Percentiles rank a stretch among this genome's conserved stretches.
Conservation (phyloP, 441 rosid species). For the Gossypium lobatum region DNA sequence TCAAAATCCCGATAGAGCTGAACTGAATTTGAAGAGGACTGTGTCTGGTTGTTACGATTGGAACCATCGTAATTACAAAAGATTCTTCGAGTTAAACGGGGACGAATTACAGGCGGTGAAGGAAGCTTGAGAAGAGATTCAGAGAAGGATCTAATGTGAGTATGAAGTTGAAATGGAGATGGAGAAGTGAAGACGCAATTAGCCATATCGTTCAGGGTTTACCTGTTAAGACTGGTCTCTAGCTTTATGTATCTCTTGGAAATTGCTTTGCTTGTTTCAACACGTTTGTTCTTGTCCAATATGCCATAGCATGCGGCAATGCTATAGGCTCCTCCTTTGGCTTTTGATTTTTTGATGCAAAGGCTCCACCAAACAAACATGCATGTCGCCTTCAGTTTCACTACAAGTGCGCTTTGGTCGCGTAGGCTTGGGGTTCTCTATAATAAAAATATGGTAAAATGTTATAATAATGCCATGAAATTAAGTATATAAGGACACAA, state of each 20-base stretch:
- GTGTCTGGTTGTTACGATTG: conserved; percentile 29
- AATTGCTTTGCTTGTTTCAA: not conserved
- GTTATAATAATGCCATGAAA: too few species aligned
- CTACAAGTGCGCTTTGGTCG: not conserved
- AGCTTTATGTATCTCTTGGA: not conserved
- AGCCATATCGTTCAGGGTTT: conserved; percentile 20
- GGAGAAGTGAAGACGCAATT: conserved; percentile 22
- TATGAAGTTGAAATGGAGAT: conserved; percentile 7
- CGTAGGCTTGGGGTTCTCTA: too few species aligned
- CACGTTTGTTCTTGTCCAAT: not conserved
- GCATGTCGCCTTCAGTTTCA: not conserved
- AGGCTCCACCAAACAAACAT: not conserved
- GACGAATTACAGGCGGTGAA: conserved; percentile 9
- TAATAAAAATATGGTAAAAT: too few species aligned
- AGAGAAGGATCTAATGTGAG: conserved; percentile 6
- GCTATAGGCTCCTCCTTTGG: not conserved
- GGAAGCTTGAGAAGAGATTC: not conserved
- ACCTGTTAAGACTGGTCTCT: not conserved
- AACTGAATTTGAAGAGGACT: conserved; percentile 36
- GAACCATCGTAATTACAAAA: conserved; percentile 34
- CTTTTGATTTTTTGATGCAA: not conserved
- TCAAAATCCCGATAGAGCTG: conserved; percentile 77
- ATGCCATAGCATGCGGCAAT: not conserved
- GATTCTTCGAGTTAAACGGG: conserved; percentile 14
- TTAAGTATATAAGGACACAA: too few species aligned